Conservation (phyloP, 2,329 filamentous ascomycete genomes). For the Fusarium nurragi region DNA sequence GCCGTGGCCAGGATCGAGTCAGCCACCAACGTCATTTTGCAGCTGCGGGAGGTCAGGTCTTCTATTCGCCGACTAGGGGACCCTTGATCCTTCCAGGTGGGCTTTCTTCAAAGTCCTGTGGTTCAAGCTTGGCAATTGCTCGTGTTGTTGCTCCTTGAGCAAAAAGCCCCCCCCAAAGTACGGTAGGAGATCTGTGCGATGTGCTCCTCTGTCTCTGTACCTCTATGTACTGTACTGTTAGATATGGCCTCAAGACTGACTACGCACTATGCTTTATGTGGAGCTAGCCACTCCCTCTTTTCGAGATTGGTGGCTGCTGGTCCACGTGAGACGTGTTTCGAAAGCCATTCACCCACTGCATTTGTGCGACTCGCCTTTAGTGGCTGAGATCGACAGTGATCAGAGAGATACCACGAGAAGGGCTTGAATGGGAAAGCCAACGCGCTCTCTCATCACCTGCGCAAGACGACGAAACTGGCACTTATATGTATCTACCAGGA, state of each 20-base stretch:
- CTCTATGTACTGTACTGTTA: background rate
- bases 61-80: conserved; percentile 27
- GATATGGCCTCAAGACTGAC: background rate
- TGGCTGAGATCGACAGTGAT: conserved; percentile 6
- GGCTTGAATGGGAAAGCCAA: background rate
- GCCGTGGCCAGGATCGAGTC: conserved; percentile 7
- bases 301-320: conserved; percentile 19
- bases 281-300: background rate
- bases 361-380: conserved; percentile 17
- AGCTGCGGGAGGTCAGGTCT: conserved; percentile 25
- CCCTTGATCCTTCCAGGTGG: conserved; percentile 1
- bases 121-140: conserved; percentile 24
- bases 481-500: background rate
- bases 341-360: conserved; percentile 10
- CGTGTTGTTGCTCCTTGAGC: conserved; percentile 21
- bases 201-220: background rate
- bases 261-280: conserved; percentile 7
- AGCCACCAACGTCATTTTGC: conserved; percentile 44
- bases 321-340: conserved; percentile 32
- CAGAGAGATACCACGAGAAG: background rate
- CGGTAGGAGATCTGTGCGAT: conserved; percentile 9
- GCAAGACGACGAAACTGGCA: background rate
- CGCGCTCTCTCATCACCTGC: conserved; percentile 2
- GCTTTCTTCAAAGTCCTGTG: conserved; percentile 2
- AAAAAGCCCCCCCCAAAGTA: conserved; percentile 4